These are phyloP conservation scores for Berkeleyomyces basicola DNA, from an alignment of 2,329 filamentous ascomycete genomes.

Conservation along the genomic window DNA sequence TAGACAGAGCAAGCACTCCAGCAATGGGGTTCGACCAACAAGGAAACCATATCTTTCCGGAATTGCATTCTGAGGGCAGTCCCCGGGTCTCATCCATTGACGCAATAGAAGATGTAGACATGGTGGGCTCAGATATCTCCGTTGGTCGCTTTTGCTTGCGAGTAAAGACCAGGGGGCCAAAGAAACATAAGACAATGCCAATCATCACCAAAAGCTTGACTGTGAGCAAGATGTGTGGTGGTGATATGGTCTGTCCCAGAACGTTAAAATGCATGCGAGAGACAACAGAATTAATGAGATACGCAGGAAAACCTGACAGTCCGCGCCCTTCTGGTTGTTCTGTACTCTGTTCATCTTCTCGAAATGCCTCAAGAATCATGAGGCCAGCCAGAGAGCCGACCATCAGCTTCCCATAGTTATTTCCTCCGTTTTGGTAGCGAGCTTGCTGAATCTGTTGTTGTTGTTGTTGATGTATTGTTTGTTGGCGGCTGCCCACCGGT, in stretches of 20 bases:
- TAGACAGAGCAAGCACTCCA: slow-evolving; percentile 62
- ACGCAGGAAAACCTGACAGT: slow-evolving; percentile 46
- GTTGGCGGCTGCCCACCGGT: slow-evolving; percentile 33
- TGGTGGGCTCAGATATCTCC: neutral
- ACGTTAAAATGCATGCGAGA: slow-evolving; percentile 34
- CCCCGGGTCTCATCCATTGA: slow-evolving; percentile 73
- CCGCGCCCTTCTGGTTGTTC: slow-evolving; percentile 50
- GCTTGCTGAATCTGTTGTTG: slow-evolving; percentile 26
- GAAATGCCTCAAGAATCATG: slow-evolving; percentile 76
- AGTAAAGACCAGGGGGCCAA: slow-evolving; percentile 37
- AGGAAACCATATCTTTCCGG: slow-evolving; percentile 85
- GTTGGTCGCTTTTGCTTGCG: neutral
- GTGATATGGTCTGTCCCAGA: slow-evolving; percentile 35
- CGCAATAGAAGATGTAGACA: slow-evolving; percentile 45
- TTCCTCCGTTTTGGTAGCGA: slow-evolving; percentile 34
- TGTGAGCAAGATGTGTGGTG: slow-evolving; percentile 30
- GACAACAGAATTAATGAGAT: slow-evolving; percentile 34
- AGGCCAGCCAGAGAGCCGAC: slow-evolving; percentile 80
- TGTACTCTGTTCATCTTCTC: slow-evolving; percentile 46
- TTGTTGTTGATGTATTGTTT: slow-evolving; percentile 38
- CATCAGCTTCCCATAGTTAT: slow-evolving; percentile 64
- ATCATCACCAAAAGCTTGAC: slow-evolving; percentile 37
- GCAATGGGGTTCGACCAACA: slow-evolving; percentile 63
- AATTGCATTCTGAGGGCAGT: slow-evolving; percentile 70
- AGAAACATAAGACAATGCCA: slow-evolving; percentile 36